Evolutionary conservation across 768 basidiomycete genomes (phyloP), one percentile per base, ranked within the genome.

Genomic region (Coprinopsis strossmayeri): DNA sequence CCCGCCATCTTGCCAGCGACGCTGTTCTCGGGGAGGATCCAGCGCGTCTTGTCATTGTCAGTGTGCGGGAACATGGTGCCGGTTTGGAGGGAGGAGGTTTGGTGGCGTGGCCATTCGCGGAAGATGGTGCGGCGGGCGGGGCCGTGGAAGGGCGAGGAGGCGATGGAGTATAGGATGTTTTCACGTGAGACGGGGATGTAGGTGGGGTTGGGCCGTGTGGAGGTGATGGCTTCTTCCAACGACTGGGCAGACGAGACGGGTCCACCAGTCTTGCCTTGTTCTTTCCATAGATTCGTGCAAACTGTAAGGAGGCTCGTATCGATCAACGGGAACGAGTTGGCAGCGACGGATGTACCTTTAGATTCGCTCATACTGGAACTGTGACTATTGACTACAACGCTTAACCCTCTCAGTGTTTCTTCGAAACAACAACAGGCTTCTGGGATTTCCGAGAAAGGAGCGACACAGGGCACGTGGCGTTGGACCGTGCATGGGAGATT

Each of bases 1-100:
- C 15, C 18, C 43, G 27, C 26, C 42, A 45, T 37, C 42, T 45
- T 50, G 10, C 49, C 49, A 12, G 37, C 12, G n/a, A 9, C 25
- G 3, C 5, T 15, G 12, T 9, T 41, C 30, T 41, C 48, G 38
- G 13, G n/a, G 3, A 28, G 38, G n/a, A 20, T 15, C 17, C 41
- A 20, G 40, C 37, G 37, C 18, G 7, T 38, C 30, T 7, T 32
- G 26, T 24, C 17, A 18, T 39, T 18, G 12, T 20, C 37, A 13
- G 12, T 12, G 10, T 20, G 10, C 37, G 7, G 18, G 10, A 9
- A 9, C 7, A 7, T 13, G 37, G 7, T 38, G 10, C 18, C n/a
- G n/a, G n/a, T 38, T 38, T 38, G 37, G 37, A 7, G 7, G 7
- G 11, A 18, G 37, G 12, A 13, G 37, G n/a, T n/a, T n/a, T n/a